phyloP scores from a whole-genome alignment of 1,284 basidiomycete genomes.

The Ustilago loliicola region DNA sequence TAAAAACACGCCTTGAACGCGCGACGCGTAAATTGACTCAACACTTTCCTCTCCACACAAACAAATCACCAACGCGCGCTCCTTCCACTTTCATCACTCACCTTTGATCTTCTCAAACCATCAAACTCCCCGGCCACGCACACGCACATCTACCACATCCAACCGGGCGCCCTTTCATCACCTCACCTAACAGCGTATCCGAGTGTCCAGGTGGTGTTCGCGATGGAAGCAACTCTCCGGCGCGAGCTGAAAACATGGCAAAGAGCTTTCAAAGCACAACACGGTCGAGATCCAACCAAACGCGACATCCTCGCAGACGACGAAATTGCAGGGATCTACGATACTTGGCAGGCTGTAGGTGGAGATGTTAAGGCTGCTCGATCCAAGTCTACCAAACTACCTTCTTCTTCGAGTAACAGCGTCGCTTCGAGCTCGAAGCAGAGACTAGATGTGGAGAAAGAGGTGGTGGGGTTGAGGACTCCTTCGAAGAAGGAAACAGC shows the following conservation, averaged over 20 bases:
- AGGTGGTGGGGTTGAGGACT: conserved; percentile 32
- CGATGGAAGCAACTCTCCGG: conserved; percentile 52
- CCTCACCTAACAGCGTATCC: too few species aligned
- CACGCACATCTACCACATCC: too few species aligned
- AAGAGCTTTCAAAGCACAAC: conserved; percentile 39
- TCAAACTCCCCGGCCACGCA: too few species aligned
- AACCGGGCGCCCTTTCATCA: too few species aligned
- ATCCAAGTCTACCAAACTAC: neutral
- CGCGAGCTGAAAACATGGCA: conserved; percentile 58
- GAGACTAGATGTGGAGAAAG: conserved; percentile 18
- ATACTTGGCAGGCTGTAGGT: conserved; percentile 59
- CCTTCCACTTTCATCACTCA: too few species aligned
- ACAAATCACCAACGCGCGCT: neutral
- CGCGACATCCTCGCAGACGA: conserved; percentile 59
- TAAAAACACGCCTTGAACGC: neutral
- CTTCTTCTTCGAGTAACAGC: neutral
- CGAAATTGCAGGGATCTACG: conserved; percentile 56
- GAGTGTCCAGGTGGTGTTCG: neutral
- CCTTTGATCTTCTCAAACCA: neutral
- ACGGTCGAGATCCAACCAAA: conserved; percentile 61
- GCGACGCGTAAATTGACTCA: conserved; percentile 26
- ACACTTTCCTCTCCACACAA: neutral
- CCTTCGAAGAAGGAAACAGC: conserved; percentile 27
- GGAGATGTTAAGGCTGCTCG: conserved; percentile 24
- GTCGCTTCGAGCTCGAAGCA: conserved; percentile 26